Conservation (phyloP, 2,329 filamentous ascomycete genomes). For the Colletotrichum lupini region DNA sequence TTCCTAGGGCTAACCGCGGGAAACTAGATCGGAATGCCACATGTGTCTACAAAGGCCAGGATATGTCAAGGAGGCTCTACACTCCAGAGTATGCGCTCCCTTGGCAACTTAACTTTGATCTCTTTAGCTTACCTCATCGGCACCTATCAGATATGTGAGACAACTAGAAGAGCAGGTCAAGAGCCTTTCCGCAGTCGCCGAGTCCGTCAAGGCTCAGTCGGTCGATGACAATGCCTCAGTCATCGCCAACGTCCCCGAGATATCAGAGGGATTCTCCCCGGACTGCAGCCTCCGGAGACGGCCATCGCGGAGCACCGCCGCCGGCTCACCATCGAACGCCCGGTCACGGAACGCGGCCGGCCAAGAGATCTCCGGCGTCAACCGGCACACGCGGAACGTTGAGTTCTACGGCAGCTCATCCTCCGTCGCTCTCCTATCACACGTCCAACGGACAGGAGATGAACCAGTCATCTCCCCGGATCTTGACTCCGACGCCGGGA, state of each 20-base stretch:
- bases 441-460: constrained; percentile 47
- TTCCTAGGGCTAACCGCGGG: neutral
- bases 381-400: constrained; percentile 55
- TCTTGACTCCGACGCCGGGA: constrained; percentile 42
- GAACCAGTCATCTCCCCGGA: constrained; percentile 33
- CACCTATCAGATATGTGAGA: constrained; percentile 38
- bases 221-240: constrained; percentile 14
- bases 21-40: constrained; percentile 38
- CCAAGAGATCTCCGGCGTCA: constrained; percentile 55
- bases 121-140: neutral
- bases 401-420: constrained; percentile 62
- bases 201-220: constrained; percentile 14
- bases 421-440: constrained; percentile 56
- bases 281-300: constrained; percentile 8
- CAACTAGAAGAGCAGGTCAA: constrained; percentile 40
- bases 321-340: constrained; percentile 37
- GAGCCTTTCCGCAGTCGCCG: constrained; percentile 31
- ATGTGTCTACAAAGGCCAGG: constrained; percentile 44
- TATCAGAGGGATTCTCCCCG: constrained; percentile 8
- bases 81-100: constrained; percentile 38
- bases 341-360: constrained; percentile 43
- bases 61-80: constrained; percentile 37
- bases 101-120: neutral
- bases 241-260: constrained; percentile 33
- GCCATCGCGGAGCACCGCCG: constrained; percentile 17